Conservation (phyloP, 2,329 filamentous ascomycete species). For the Xylaria hypoxylon region DNA sequence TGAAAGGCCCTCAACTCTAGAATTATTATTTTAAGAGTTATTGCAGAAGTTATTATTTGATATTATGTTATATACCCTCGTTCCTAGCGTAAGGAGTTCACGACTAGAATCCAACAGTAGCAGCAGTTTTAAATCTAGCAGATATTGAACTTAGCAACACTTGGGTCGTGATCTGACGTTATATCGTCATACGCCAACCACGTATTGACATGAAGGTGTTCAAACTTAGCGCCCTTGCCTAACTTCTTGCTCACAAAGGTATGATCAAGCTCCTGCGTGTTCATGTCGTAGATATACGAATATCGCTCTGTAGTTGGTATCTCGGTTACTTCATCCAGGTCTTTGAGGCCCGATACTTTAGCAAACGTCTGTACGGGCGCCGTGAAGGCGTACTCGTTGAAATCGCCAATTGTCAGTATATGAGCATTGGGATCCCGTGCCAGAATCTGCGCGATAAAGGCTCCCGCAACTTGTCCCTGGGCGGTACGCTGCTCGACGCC, state of each 20-base stretch:
- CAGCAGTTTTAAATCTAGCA: constrained; percentile 50
- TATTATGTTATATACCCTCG: no score
- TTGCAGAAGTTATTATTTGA: no score
- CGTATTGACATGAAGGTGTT: constrained; percentile 78
- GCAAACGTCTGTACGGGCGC: constrained; percentile 68
- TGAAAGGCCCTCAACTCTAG: no score
- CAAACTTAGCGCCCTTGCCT: constrained; percentile 58
- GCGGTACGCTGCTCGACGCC: constrained; percentile 66
- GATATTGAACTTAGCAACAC: constrained; percentile 71
- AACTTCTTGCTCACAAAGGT: constrained; percentile 61
- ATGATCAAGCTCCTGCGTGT: constrained; percentile 77
- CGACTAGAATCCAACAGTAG: no score
- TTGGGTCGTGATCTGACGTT: constrained; percentile 77
- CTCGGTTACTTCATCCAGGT: constrained; percentile 70
- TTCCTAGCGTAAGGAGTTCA: no score
- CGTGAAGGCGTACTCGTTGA: constrained; percentile 77
- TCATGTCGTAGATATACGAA: constrained; percentile 77
- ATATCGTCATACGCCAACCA: constrained; percentile 69
- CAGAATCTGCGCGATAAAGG: constrained; percentile 70
- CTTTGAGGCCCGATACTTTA: constrained; percentile 64
- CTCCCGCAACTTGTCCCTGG: constrained; percentile 70
- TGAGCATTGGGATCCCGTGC: constrained; percentile 65
- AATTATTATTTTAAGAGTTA: no score
- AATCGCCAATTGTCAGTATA: constrained; percentile 74
- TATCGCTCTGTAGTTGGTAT: constrained; percentile 70